Base-by-base conservation (phyloP, 2,329 filamentous ascomycete species). In the Pseudogymnoascus sp. region DNA sequence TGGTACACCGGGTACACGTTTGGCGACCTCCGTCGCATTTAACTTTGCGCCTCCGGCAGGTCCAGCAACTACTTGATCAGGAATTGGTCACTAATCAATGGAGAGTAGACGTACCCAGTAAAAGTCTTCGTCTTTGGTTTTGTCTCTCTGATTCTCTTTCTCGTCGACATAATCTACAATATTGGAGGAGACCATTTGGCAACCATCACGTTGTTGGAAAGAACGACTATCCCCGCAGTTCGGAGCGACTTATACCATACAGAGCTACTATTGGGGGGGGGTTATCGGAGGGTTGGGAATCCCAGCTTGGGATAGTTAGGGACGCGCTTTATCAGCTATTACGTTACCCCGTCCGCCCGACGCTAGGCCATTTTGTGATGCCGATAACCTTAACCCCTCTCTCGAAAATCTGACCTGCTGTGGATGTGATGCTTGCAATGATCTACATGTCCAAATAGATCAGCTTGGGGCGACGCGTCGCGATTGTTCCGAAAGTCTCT, bases 11-110 rank as follows among this genome's bases (percentile, higher is more conserved):
- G 59, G 21, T 60, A 21, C 63, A 64, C 38, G 21, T 34, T 18
- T 61, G 63, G 23, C 23, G 63, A 23, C 40, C 25, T 40, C 63
- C 63, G 37, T 64, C 63, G 59, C 63, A 64, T 42, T 64, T 64
- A 12, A 66, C 61, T 31, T 59, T 60, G 14, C 63, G 61, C 31
- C 36, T 25, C 44, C 59, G 62, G 63, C 63, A 64, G 44, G 63
- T 42, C 40, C 50, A 40, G 50, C 63, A 64, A 21, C 40, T 44
- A 44, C 40, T 12, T 14, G 10, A 23, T 44, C 40, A 44, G 37
- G 37, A 40, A 44, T 44, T 44, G 40, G 40, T 18, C 10, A 44
- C 40, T 5, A 44, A 14, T 23, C 11, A 44, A 44, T 44, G 18
- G 1, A 44, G 40, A 14, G 40, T 44, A 21, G 40, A 21, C 40